These are phyloP conservation scores for Acanthochlamys bracteata DNA, from an alignment of 106 monocot species.

Conservation along the genomic window DNA sequence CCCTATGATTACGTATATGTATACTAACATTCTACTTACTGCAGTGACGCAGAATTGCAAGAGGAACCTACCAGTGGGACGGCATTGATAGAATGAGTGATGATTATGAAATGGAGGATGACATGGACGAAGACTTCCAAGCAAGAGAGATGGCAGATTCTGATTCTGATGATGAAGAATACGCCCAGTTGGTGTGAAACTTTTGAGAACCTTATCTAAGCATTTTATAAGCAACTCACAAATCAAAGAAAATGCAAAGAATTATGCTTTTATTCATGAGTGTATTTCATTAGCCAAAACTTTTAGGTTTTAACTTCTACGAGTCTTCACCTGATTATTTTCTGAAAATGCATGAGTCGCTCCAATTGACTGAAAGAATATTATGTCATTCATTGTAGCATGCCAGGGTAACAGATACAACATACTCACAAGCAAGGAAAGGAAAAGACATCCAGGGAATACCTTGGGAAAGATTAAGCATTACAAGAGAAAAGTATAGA, in stretches of 20 bases:
- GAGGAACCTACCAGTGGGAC: constrained; percentile 11
- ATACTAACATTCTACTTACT: no score
- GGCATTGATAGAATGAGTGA: constrained; percentile 41
- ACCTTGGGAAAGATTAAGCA: constrained; percentile 55
- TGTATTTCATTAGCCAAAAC: no score
- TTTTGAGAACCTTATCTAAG: not conserved
- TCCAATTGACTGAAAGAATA: not conserved
- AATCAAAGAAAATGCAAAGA: not conserved
- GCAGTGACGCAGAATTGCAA: not conserved
- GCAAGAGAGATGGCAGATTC: constrained; percentile 29
- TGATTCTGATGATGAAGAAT: constrained; percentile 61
- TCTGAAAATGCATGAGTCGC: not conserved
- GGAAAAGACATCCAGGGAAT: constrained; percentile 75
- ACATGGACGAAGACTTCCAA: constrained; percentile 58
- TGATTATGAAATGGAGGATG: constrained; percentile 59
- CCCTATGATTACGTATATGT: no score
- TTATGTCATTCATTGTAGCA: constrained; percentile 15
- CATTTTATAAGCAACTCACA: not conserved
- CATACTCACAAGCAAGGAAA: constrained; percentile 43
- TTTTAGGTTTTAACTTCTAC: no score
- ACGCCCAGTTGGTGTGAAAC: constrained; percentile 26
- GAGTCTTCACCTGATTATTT: no score
- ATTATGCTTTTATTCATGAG: not conserved
- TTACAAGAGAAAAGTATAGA: constrained; percentile 50
- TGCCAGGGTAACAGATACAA: constrained; percentile 39